These are phyloP conservation scores for Eragrostis tef DNA, from an alignment of 202 grass and related monocot species.

Conservation along the genomic window DNA sequence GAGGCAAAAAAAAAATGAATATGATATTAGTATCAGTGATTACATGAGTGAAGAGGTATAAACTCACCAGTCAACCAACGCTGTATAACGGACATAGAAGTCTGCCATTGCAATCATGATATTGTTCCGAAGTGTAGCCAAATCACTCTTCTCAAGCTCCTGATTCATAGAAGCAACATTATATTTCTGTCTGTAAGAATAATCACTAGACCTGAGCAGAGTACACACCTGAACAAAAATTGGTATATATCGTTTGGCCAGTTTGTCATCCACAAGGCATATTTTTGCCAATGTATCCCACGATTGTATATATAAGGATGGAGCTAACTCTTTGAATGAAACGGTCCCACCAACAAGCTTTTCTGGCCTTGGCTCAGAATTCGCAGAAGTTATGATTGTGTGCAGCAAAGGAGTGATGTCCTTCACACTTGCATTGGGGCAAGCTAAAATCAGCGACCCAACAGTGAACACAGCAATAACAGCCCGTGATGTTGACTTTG, in stretches of 20 bases:
- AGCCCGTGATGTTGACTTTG: constrained; percentile 56
- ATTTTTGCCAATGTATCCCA: constrained; percentile 95
- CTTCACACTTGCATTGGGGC: constrained; percentile 68
- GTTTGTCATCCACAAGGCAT: constrained; percentile 85
- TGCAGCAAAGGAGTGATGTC: constrained; percentile 74
- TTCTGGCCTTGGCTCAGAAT: constrained; percentile 64
- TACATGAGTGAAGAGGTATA: constrained; percentile 31
- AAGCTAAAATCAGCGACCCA: constrained; percentile 81
- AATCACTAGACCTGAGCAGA: constrained; percentile 13
- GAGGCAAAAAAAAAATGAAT: not conserved
- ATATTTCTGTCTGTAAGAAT: constrained; percentile 30
- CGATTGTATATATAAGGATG: constrained; percentile 80
- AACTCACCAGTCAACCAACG: constrained; percentile 89
- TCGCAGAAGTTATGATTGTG: constrained; percentile 82
- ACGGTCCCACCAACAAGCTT: constrained; percentile 60
- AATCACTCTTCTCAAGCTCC: constrained; percentile 91
- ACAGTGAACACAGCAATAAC: constrained; percentile 79
- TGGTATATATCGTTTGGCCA: constrained; percentile 89
- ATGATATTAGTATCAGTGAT: constrained; percentile 14
- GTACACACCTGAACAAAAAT: constrained; percentile 88
- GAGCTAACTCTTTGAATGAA: constrained; percentile 77
- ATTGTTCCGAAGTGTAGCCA: constrained; percentile 84
- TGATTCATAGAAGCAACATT: constrained; percentile 57
- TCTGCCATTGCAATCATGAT: constrained; percentile 93
- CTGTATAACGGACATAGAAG: constrained; percentile 92